These are phyloP conservation scores for Bonia amplexicaulis DNA, from an alignment of 176 grass and related monocot genomes.

Conservation along the genomic window DNA sequence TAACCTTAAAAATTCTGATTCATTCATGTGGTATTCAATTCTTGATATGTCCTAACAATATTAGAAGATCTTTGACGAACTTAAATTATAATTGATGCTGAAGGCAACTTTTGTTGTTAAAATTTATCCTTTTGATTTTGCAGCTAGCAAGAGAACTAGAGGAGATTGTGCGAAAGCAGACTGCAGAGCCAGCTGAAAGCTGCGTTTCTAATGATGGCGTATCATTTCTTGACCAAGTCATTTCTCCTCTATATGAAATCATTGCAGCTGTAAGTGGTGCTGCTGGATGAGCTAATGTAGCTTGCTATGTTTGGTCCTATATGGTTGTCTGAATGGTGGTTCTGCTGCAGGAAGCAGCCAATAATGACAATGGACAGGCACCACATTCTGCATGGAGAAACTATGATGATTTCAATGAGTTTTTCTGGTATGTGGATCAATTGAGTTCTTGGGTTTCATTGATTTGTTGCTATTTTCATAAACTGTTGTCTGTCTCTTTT, in stretches of 20 bases:
- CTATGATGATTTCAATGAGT: conserved; percentile 97
- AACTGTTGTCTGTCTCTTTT: conserved; percentile 23
- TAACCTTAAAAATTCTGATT: not conserved
- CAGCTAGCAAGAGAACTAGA: conserved; percentile 86
- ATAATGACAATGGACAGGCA: conserved; percentile 69
- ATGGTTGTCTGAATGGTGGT: conserved; percentile 12
- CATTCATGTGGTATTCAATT: not conserved
- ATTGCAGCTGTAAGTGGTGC: conserved; percentile 64
- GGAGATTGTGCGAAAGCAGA: conserved; percentile 53
- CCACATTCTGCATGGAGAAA: conserved; percentile 98
- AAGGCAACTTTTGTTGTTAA: conserved; percentile 2
- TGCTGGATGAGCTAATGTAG: conserved; percentile 3
- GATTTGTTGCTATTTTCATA: not conserved
- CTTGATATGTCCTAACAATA: not conserved
- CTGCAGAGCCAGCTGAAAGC: conserved; percentile 57
- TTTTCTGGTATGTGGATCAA: conserved; percentile 62
- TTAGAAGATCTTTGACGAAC: not conserved
- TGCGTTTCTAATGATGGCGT: conserved; percentile 45
- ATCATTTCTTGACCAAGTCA: conserved; percentile 87
- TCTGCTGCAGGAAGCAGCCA: conserved; percentile 76
- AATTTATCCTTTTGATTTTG: conserved; percentile 26
- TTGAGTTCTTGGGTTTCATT: not conserved
- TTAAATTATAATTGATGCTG: not conserved
- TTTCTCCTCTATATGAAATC: conserved; percentile 80
- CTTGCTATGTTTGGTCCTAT: conserved; percentile 7